phyloP scores from a whole-genome alignment of 768 basidiomycete species.

The Inosperma sp. region DNA sequence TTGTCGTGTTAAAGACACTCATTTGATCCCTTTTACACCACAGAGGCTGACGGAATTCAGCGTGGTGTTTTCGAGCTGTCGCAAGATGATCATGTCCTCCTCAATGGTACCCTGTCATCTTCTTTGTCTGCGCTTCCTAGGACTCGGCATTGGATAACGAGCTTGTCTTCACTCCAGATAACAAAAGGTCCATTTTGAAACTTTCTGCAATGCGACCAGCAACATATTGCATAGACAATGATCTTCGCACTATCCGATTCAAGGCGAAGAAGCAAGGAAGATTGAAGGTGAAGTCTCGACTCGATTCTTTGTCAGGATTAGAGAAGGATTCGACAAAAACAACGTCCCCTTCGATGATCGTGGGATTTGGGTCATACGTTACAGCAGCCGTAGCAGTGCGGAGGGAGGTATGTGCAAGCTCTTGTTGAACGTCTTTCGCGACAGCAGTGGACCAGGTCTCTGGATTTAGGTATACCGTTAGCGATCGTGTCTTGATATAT shows the following conservation, averaged over 20 bases:
- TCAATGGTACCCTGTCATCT: constrained; percentile 68
- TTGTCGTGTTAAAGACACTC: constrained; percentile 90
- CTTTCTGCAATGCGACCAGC: constrained; percentile 89
- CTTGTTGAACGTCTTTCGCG: constrained; percentile 88
- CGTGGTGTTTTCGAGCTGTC: constrained; percentile 96
- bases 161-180: constrained; percentile 98
- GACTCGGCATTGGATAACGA: constrained; percentile 94
- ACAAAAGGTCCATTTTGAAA: constrained; percentile 94
- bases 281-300: constrained; percentile 82
- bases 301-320: constrained; percentile 97
- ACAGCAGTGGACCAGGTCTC: constrained; percentile 44
- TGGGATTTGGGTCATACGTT: constrained; percentile 95
- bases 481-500: constrained; percentile 96
- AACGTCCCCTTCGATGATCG: constrained; percentile 93
- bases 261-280: constrained; percentile 94
- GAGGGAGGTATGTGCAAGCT: constrained; percentile 88
- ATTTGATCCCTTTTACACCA: constrained; percentile 84
- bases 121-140: constrained; percentile 80
- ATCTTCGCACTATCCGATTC: constrained; percentile 96
- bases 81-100: constrained; percentile 93
- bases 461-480: constrained; percentile 81
- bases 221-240: constrained; percentile 94
- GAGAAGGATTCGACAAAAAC: constrained; percentile 99
- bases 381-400: constrained; percentile 91
- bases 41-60: constrained; percentile 91